Base-by-base conservation (phyloP, 73 alveolate genomes). In the Paramecium tetraurelia region DNA sequence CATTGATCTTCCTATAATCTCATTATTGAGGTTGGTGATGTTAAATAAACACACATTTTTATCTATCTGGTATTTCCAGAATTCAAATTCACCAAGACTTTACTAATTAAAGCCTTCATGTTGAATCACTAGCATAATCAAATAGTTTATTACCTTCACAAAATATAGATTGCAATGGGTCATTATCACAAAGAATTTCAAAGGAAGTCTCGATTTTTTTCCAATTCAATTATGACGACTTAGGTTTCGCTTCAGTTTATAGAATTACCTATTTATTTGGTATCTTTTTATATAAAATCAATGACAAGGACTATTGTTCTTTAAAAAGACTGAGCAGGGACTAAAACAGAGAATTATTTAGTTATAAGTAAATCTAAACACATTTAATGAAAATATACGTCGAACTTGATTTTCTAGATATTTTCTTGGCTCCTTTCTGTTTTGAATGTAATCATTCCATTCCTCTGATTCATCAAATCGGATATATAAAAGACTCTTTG, bases 141-240 rank as follows among this genome's bases (percentile, higher is more conserved):
- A 0, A 53, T 18, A 53, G 4, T 53, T 7, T n/a, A 11, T 53
- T 53, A 53, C 69, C 69, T 53, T 53, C 69, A 68, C 84, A 68
- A 68, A 7, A 68, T 6, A 68, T 68, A 21, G 84, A 68, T 68
- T 68, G 27, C 16, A 68, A 33, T 9, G 84, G 84, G 24, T 68
- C 84, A 24, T 68, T 68, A 68, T 68, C 84, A 68, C 84, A 68
- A 12, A 68, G 46, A 31, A 68, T 68, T 68, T 68, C 84, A 68
- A 68, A 68, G 9, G 84, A 31, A 14, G 84, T 31, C 12, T 68
- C 84, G 0, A 68, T 68, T 12, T 8, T 27, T 10, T 12, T 68
- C 84, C 84, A 68, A 31, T 31, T 68, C 27, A 68, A 21, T 68
- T 68, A 53, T 53, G 4, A 27, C 12, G 24, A 31, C 7, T 33